These are phyloP conservation scores for Prunella vulgaris DNA, from an alignment of 257 asterid species.

Conservation along the genomic window DNA sequence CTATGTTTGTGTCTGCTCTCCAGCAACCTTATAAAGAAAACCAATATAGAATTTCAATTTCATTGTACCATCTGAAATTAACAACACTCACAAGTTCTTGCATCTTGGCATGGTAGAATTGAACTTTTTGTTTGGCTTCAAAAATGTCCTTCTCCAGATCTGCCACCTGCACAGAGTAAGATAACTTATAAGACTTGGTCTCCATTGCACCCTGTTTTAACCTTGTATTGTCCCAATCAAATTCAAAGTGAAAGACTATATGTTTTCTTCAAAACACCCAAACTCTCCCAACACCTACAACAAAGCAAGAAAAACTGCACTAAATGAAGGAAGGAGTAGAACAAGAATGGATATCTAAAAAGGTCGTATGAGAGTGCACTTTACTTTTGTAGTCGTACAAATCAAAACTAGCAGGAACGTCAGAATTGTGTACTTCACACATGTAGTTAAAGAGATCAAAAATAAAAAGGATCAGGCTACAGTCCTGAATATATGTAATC, in stretches of 20 bases:
- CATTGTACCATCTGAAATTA: conserved; percentile 7
- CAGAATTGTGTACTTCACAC: not conserved
- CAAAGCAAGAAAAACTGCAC: not conserved
- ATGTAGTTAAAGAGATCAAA: not conserved
- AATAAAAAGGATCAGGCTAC: not conserved
- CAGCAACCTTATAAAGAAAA: conserved; percentile 1
- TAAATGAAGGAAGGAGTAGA: not conserved
- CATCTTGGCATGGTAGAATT: conserved; percentile 87
- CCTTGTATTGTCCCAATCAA: not conserved
- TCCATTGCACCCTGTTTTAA: not conserved
- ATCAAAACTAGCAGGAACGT: not conserved
- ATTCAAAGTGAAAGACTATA: not conserved
- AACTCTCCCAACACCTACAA: not conserved
- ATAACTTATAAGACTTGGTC: conserved; percentile 11
- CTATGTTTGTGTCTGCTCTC: not conserved
- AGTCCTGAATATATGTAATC: not conserved
- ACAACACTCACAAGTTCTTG: conserved; percentile 87
- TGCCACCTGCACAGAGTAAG: conserved; percentile 56
- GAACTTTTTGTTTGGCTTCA: conserved; percentile 85
- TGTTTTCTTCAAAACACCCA: not conserved
- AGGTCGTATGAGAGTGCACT: not conserved
- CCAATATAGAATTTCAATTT: not conserved
- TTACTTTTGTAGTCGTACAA: not conserved
- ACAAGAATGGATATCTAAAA: not conserved
- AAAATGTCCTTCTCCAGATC: conserved; percentile 93